phyloP scores from a whole-genome alignment of 108 stramenopile species.

The Fragilaria crotonensis region DNA sequence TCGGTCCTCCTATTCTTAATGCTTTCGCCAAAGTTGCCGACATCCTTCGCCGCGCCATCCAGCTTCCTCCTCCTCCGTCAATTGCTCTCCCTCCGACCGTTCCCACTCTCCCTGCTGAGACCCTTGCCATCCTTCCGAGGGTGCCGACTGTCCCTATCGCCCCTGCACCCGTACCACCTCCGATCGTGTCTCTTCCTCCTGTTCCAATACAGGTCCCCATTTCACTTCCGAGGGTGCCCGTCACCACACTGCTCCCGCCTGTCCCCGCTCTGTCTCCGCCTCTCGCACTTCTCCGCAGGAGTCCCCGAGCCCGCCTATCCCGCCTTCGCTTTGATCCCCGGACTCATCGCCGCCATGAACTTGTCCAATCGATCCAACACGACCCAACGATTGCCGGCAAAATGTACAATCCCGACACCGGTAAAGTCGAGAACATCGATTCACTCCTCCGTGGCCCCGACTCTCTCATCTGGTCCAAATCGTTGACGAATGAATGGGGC shows the following conservation, averaged over 20 bases:
- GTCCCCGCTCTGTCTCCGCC: not conserved
- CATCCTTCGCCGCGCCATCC: not conserved
- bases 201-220: no score
- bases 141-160: no score
- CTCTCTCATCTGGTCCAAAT: constrained; percentile 12
- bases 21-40: not conserved
- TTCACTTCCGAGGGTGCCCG: constrained; percentile 6
- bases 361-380: no score
- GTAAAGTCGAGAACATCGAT: no score
- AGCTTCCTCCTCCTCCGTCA: not conserved
- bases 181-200: no score
- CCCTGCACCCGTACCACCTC: no score
- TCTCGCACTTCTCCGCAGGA: not conserved
- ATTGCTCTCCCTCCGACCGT: no score
- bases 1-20: not conserved
- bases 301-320: no score
- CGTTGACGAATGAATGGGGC: constrained; percentile 12
- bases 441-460: no score
- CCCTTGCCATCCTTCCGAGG: not conserved
- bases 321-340: no score
- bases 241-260: not conserved
- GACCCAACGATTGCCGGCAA: no score
- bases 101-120: not conserved
- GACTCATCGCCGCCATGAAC: no score
- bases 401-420: constrained; percentile 10